phyloP scores from a whole-genome alignment of 1,284 basidiomycete species.

The Pisolithus thermaeus region DNA sequence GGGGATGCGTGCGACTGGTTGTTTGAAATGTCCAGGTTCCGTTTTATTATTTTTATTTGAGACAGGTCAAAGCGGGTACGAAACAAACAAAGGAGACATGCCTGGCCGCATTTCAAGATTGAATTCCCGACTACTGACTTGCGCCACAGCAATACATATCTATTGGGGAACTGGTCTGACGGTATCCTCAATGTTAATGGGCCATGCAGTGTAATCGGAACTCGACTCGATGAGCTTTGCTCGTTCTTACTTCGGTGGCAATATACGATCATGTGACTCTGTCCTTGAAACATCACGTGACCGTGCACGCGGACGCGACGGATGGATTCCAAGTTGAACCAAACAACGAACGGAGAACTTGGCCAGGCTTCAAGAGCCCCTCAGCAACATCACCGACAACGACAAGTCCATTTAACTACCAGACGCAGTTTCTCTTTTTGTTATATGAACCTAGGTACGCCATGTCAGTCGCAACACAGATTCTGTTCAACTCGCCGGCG shows the following conservation, averaged over 20 bases:
- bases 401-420: slow-evolving; percentile 2
- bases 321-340: slow-evolving; percentile 10
- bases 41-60: too few relatives aligned
- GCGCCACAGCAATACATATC: not conserved
- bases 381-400: not conserved
- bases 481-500: slow-evolving; percentile 75
- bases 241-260: not conserved
- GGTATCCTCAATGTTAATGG: not conserved
- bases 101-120: not conserved
- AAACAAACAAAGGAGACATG: not conserved
- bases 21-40: not conserved
- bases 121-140: too few relatives aligned
- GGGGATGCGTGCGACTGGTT: not conserved
- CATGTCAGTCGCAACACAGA: slow-evolving; percentile 67
- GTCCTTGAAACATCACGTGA: slow-evolving; percentile 16
- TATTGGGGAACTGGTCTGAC: not conserved
- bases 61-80: slow-evolving; percentile 13
- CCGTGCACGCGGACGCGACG: not conserved
- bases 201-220: not conserved
- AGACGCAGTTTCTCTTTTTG: not conserved
- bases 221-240: not conserved
- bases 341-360: slow-evolving; percentile 1
- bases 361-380: slow-evolving; percentile 1
- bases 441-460: not conserved
- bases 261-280: slow-evolving; percentile 14